A percentile compares a stretch with the other conserved stretches of the same genome.
These are phyloP conservation scores for Bacterosira constricta DNA, from an alignment of 108 stramenopile species.

Conservation along the genomic window DNA sequence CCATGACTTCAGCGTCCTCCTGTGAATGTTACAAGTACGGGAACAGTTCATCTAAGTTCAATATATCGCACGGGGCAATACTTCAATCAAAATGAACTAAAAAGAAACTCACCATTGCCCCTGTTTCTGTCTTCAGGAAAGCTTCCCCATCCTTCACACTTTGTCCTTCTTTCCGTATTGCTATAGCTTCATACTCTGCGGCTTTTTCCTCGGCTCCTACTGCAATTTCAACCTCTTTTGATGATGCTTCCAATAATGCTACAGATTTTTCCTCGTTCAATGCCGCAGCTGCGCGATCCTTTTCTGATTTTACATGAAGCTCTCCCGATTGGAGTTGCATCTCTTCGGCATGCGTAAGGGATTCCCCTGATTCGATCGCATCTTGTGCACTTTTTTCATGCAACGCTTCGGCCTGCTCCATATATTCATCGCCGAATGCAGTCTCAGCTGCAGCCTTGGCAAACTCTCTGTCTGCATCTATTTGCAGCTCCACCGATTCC, in stretches of 20 bases:
- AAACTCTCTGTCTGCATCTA: conserved; percentile 5
- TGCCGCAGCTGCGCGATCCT: conserved; percentile 6
- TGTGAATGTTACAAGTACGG: not conserved
- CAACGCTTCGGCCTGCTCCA: conserved; percentile 11
- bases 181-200: conserved; percentile 8
- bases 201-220: conserved; percentile 10
- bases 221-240: conserved; percentile 15
- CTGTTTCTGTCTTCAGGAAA: conserved; percentile 15
- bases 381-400: conserved; percentile 15
- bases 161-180: conserved; percentile 1
- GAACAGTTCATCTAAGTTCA: too few species aligned
- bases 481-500: conserved; percentile 17
- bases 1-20: conserved; percentile 33
- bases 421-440: conserved; percentile 10
- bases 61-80: too few species aligned
- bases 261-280: not conserved
- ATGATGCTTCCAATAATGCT: conserved; percentile 12
- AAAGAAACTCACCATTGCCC: not conserved
- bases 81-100: not conserved
- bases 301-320: not conserved
- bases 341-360: not conserved
- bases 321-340: not conserved
- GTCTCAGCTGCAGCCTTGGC: conserved; percentile 8
- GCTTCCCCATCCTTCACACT: conserved; percentile 30
- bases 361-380: conserved; percentile 2